phyloP scores from a whole-genome alignment of 2,329 filamentous ascomycete species.

The Fusarium austroafricanum region DNA sequence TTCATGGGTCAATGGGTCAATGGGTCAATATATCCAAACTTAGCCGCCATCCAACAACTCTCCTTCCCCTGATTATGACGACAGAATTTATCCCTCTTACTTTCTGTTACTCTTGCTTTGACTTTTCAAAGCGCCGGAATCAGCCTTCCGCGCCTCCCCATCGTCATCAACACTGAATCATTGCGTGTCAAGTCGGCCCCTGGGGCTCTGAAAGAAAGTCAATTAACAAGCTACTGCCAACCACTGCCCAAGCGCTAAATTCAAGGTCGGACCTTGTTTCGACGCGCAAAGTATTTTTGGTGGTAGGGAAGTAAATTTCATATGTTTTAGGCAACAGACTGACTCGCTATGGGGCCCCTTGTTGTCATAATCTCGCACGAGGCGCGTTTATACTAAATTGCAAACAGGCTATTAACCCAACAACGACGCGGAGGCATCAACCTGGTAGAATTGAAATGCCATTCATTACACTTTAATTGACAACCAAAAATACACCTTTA shows the following conservation, averaged over 20 bases:
- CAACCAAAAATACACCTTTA: conserved; percentile 6
- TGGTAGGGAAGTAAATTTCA: background rate
- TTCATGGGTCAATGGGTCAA: background rate
- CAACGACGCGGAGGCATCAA: conserved; percentile 15
- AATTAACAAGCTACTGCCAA: conserved; percentile 6
- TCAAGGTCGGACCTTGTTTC: conserved; percentile 15
- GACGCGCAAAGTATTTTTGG: background rate
- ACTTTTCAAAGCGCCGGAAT: conserved; percentile 13
- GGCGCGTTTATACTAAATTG: conserved; percentile 30
- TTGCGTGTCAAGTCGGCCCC: conserved; percentile 13
- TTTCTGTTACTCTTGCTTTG: background rate
- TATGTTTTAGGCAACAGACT: conserved; percentile 1
- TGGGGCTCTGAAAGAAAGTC: too few relatives aligned
- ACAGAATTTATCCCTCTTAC: background rate
- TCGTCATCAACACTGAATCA: conserved; percentile 29
- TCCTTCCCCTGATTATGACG: conserved; percentile 2
- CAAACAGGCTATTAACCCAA: conserved; percentile 19
- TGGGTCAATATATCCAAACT: conserved; percentile 4
- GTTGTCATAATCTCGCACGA: conserved; percentile 33
- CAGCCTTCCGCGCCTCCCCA: conserved; percentile 10
- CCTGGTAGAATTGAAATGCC: conserved; percentile 4
- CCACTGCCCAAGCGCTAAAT: conserved; percentile 5
- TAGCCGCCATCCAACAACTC: conserved; percentile 11
- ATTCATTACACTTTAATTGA: conserved; percentile 6
- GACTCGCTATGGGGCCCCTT: conserved; percentile 19